phyloP scores from a whole-genome alignment of 352 stramenopile species.

The Phytophthora pinifolia region DNA sequence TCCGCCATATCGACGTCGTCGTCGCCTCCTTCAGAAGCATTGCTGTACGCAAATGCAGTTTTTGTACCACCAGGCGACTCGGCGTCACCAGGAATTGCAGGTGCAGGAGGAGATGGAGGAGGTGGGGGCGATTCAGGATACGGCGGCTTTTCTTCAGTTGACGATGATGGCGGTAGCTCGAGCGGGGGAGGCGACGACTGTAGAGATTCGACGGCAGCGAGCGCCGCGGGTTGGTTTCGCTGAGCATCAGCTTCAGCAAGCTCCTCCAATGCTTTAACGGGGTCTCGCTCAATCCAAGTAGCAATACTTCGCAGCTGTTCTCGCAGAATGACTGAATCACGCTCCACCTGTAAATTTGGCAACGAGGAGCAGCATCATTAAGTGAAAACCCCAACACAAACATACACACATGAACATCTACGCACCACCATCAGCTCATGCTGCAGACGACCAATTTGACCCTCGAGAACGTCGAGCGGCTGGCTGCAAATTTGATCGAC shows the following conservation, averaged over 20 bases:
- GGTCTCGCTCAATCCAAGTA: conserved; percentile 68
- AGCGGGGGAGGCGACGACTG: conserved; percentile 18
- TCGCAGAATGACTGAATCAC: conserved; percentile 63
- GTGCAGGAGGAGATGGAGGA: conserved; percentile 32
- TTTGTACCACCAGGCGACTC: conserved; percentile 8
- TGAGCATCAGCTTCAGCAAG: conserved; percentile 37
- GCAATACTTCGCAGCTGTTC: conserved; percentile 74
- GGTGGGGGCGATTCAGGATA: conserved; percentile 39
- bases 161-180: conserved; percentile 9
- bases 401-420: conserved; percentile 2
- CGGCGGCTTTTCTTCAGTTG: background rate
- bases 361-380: background rate
- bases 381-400: background rate
- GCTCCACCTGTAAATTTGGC: conserved; percentile 53
- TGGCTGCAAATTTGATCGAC: conserved; percentile 83
- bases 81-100: conserved; percentile 16
- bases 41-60: background rate
- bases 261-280: conserved; percentile 42
- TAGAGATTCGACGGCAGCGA: conserved; percentile 9
- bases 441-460: conserved; percentile 51
- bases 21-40: conserved; percentile 12
- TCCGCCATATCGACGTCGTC: conserved; percentile 20
- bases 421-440: conserved; percentile 56
- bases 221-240: conserved; percentile 25
- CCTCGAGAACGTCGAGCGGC: conserved; percentile 69